Percentiles rank a stretch among this genome's conserved stretches.
Evolutionary conservation across 495 filamentous ascomycete genomes (phyloP).

Genomic region (Tirmania nivea): DNA sequence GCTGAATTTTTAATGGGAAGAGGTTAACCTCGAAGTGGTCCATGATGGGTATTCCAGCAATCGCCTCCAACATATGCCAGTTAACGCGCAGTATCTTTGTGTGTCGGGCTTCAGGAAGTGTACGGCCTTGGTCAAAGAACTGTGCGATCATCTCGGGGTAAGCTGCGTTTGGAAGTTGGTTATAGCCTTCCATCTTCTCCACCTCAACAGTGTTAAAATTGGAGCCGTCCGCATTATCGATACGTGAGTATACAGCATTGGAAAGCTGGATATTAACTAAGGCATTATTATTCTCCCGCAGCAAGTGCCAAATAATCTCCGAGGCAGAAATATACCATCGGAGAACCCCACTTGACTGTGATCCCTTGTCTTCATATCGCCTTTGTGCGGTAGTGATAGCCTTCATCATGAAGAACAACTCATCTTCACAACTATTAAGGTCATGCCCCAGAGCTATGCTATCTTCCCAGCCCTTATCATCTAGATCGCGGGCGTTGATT

Average conservation of each 20-base stretch:
- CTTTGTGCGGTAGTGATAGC: slow-evolving; percentile 91
- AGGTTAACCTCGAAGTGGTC: slow-evolving; percentile 92
- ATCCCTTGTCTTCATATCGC: slow-evolving; percentile 49
- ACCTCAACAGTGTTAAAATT: slow-evolving; percentile 83
- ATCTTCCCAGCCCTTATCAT: slow-evolving; percentile 80
- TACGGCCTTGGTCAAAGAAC: slow-evolving; percentile 42
- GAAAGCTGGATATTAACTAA: slow-evolving; percentile 85
- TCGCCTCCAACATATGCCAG: slow-evolving; percentile 95
- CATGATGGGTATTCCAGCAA: slow-evolving; percentile 91
- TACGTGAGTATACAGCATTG: slow-evolving; percentile 76
- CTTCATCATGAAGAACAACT: slow-evolving; percentile 99
- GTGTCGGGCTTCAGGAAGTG: slow-evolving; percentile 14
- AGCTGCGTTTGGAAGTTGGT: slow-evolving; percentile 68
- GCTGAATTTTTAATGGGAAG: slow-evolving; percentile 79
- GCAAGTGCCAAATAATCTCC: slow-evolving; percentile 93
- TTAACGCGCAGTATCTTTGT: slow-evolving; percentile 72
- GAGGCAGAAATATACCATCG: slow-evolving; percentile 75
- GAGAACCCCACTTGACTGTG: slow-evolving; percentile 52
- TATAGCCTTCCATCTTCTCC: slow-evolving; percentile 60
- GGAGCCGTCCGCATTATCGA: slow-evolving; percentile 88
- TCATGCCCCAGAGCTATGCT: slow-evolving; percentile 69
- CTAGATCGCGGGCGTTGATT: slow-evolving; percentile 68
- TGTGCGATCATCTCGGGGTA: slow-evolving; percentile 92
- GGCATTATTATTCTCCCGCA: slow-evolving; percentile 62
- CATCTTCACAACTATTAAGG: slow-evolving; percentile 73